Percentiles rank a stretch among this genome's conserved stretches.
Evolutionary conservation across 176 grass and related monocot genomes (phyloP).

Genomic region (Hordeum marinum): DNA sequence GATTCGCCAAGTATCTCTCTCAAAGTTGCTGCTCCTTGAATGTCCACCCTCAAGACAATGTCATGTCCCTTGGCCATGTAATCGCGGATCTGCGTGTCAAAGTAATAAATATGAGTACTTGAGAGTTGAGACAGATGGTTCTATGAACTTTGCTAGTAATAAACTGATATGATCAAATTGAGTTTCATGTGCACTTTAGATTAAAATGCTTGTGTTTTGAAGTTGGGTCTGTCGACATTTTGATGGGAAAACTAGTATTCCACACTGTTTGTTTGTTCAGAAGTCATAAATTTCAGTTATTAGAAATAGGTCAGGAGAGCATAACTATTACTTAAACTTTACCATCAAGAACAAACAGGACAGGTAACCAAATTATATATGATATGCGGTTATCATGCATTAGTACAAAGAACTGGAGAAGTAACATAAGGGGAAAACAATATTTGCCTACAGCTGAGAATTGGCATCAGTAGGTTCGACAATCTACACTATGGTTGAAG

Average conservation of each 20-base stretch:
- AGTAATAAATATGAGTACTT: constrained; percentile 9
- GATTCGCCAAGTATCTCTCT: constrained; percentile 78
- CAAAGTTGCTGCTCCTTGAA: constrained; percentile 89
- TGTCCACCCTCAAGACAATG: constrained; percentile 94
- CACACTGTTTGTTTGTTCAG: neutral
- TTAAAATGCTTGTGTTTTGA: neutral
- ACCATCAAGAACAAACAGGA: neutral
- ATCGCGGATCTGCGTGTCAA: constrained; percentile 69
- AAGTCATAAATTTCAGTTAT: neutral
- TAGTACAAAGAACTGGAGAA: neutral
- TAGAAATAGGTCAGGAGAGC: too few species aligned
- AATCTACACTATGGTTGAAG: neutral
- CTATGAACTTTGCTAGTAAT: neutral
- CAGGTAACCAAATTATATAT: neutral
- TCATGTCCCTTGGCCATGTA: constrained; percentile 89
- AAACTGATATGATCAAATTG: neutral
- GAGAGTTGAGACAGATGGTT: constrained; percentile 12
- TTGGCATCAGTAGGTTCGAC: neutral
- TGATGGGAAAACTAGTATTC: neutral
- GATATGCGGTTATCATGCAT: neutral
- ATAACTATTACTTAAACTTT: neutral
- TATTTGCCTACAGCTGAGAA: neutral
- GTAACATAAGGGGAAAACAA: neutral
- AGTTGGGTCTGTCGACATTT: neutral
- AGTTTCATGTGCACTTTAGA: neutral